Base-by-base conservation (phyloP, 345 rosid species). In the Euphorbia lathyris region DNA sequence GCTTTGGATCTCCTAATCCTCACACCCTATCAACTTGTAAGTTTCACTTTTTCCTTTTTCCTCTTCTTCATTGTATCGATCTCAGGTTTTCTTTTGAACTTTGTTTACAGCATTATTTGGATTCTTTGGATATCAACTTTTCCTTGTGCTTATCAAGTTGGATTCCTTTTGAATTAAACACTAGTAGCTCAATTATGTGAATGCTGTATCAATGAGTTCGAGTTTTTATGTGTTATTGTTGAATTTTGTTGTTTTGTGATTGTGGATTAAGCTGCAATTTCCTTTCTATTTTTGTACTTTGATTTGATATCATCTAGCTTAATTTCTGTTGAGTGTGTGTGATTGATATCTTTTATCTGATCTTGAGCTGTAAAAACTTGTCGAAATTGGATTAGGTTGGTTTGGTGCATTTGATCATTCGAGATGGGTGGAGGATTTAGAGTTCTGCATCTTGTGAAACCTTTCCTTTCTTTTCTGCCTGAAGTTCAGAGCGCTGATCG, bases 401-500 rank as follows among this genome's bases (percentile, higher is more conserved):
- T 14, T 27, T 14, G n/a, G 30, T 59, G 13, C 0, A 30, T 30
- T 57, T 14, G 63, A 59, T 8, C 36, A 30, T 7, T 42, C 0
- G 52, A 42, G 55, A 72, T 72, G 75, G 75, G 75, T 11, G 75
- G 75, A 36, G 75, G 75, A 56, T 72, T 72, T 55, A 72, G 75
- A 67, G 75, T 72, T 10, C 50, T 72, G 40, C 75, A 72, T 55
- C 53, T 72, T 36, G 75, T 72, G 30, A 72, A 66, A 58, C 75
- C 93, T 0, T 88, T 86, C 66, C 81, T 88, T 26, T 72, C 90
- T 0, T 79, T 86, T 48, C 61, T 88, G 47, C 88, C 87, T 0
- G 89, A 86, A 72, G 90, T 88, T 19, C 93, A 88, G 82, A 82
- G 79, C 71, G 83, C 93, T 59, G 86, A 88, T 61, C 79, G 90